These are phyloP conservation scores for Colletotrichum gloeosporioides DNA, from an alignment of 2,329 filamentous ascomycete species.

Conservation along the genomic window DNA sequence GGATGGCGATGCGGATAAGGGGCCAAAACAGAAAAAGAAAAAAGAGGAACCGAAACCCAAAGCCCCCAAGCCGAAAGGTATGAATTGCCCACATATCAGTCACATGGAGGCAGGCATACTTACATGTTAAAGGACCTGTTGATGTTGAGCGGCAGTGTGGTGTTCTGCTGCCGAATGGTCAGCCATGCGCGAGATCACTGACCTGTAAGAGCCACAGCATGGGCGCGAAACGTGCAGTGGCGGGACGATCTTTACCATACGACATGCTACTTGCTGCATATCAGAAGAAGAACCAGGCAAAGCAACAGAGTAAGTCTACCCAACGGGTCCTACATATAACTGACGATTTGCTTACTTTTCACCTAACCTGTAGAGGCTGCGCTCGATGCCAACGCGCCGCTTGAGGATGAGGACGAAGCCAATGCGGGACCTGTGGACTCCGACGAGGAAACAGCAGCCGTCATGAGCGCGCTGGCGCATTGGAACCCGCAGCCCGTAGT, in stretches of 20 bases:
- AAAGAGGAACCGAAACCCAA: slow-evolving; percentile 91
- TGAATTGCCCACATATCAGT: neutral
- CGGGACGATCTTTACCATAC: slow-evolving; percentile 86
- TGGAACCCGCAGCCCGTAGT: slow-evolving; percentile 82
- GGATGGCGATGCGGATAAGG: slow-evolving; percentile 79
- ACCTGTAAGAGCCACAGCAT: slow-evolving; percentile 97
- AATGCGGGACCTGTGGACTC: slow-evolving; percentile 86
- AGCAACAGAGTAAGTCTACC: slow-evolving; percentile 81
- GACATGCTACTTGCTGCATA: slow-evolving; percentile 89
- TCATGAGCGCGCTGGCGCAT: slow-evolving; percentile 81
- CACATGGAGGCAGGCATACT: neutral
- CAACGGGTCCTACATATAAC: neutral
- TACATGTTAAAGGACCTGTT: slow-evolving; percentile 67
- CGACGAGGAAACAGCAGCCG: slow-evolving; percentile 89
- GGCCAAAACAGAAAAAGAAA: slow-evolving; percentile 89
- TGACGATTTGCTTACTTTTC: neutral
- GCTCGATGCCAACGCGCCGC: slow-evolving; percentile 89
- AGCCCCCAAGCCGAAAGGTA: slow-evolving; percentile 81
- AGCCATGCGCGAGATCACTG: slow-evolving; percentile 84
- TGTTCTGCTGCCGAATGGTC: slow-evolving; percentile 83
- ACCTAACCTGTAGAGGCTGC: slow-evolving; percentile 73
- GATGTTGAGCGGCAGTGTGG: slow-evolving; percentile 95
- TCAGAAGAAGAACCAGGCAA: slow-evolving; percentile 98
- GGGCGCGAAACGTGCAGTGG: slow-evolving; percentile 89
- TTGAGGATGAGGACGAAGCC: slow-evolving; percentile 84